phyloP scores from a whole-genome alignment of 1,139 yeast species.

The Pneumocystis carinii region DNA sequence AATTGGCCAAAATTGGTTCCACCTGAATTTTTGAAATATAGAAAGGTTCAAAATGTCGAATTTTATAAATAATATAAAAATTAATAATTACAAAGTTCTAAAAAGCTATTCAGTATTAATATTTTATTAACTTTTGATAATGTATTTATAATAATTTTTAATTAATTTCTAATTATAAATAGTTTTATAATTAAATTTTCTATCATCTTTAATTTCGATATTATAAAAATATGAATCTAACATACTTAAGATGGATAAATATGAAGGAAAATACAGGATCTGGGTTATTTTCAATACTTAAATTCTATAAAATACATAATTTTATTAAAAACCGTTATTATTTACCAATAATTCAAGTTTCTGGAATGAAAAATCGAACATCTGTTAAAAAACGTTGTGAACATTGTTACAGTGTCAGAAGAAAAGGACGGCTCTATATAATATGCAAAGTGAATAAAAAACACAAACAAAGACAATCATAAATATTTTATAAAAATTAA shows the following conservation, averaged over 20 bases:
- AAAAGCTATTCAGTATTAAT: too few species aligned
- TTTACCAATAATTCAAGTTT: neutral
- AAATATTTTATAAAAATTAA: neutral
- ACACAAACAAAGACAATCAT: neutral
- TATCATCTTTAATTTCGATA: neutral
- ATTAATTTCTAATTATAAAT: neutral
- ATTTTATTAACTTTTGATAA: too few species aligned
- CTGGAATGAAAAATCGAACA: neutral
- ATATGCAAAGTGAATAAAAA: neutral
- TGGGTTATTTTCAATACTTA: neutral
- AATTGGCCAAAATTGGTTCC: slow-evolving; percentile 75
- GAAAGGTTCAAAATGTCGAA: neutral
- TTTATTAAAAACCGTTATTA: neutral
- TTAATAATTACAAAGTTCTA: too few species aligned
- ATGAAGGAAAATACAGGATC: neutral
- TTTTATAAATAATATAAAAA: neutral
- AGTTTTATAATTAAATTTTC: neutral
- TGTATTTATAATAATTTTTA: too few species aligned
- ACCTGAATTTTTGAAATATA: slow-evolving; percentile 29
- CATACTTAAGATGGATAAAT: neutral
- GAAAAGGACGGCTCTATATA: neutral
- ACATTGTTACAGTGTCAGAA: neutral
- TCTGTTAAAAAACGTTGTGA: neutral
- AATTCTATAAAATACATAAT: neutral
- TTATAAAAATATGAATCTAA: neutral